Conservation (phyloP, 331 rosid species). For the Rosa hybrid region DNA sequence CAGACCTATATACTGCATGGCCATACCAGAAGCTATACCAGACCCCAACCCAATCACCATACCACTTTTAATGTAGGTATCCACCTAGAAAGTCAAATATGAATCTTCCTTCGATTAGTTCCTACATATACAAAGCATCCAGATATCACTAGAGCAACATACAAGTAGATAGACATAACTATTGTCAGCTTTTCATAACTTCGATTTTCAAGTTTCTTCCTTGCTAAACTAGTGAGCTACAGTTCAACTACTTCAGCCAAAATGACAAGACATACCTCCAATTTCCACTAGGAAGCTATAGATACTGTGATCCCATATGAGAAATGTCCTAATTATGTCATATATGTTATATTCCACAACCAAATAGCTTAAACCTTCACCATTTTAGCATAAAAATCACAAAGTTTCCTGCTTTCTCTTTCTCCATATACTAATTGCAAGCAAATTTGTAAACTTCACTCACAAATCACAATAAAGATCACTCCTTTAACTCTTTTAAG, state of each 20-base stretch:
- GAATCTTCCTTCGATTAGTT: slow-evolving; percentile 22
- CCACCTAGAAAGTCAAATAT: slow-evolving; percentile 61
- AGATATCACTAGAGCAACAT: slow-evolving; percentile 1
- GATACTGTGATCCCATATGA: not conserved
- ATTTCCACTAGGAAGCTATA: not conserved
- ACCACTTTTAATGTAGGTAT: slow-evolving; percentile 66
- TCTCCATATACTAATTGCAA: not conserved
- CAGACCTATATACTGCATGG: slow-evolving; percentile 81
- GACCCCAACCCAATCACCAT: slow-evolving; percentile 88
- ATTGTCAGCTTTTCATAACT: not conserved
- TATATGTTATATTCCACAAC: not conserved
- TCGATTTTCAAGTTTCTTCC: not conserved
- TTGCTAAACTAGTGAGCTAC: not conserved
- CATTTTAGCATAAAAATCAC: not conserved
- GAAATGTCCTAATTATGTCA: not conserved
- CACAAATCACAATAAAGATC: not conserved
- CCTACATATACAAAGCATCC: not conserved
- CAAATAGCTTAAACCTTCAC: not conserved
- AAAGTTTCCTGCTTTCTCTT: not conserved
- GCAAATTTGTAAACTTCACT: not conserved
- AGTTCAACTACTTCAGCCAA: not conserved
- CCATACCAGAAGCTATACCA: slow-evolving; percentile 83
- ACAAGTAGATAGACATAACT: not conserved
- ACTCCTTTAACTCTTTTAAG: not conserved
- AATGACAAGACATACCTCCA: not conserved